Percentiles rank a stretch among this genome's conserved stretches.
These are phyloP conservation scores for Catenaria anguillulae DNA, from an alignment of 371 early-diverging fungal species.

Conservation along the genomic window DNA sequence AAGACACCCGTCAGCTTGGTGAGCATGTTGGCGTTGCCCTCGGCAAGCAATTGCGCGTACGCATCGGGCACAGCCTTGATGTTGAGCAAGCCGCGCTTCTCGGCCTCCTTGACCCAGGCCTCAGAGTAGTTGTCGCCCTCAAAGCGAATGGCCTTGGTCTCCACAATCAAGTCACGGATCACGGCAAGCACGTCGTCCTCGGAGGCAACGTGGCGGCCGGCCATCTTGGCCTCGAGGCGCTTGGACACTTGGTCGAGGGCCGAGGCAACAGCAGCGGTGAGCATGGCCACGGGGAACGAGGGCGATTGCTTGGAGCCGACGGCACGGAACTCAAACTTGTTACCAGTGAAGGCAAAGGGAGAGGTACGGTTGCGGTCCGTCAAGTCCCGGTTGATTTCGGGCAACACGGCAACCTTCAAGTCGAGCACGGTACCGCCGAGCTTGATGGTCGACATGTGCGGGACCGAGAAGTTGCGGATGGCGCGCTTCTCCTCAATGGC, in stretches of 20 bases:
- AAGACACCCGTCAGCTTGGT: slow-evolving; percentile 61
- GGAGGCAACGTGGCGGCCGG: slow-evolving; percentile 23
- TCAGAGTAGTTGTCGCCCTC: slow-evolving; percentile 88
- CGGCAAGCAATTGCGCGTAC: slow-evolving; percentile 56
- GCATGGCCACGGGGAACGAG: slow-evolving; percentile 80
- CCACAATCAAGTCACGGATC: slow-evolving; percentile 61
- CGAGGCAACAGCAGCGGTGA: slow-evolving; percentile 85
- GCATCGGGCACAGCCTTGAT: slow-evolving; percentile 75
- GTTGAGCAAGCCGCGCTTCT: slow-evolving; percentile 79
- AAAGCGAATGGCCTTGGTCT: slow-evolving; percentile 80
- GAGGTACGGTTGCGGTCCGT: slow-evolving; percentile 98
- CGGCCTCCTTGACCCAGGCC: slow-evolving; percentile 39
- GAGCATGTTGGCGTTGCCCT: slow-evolving; percentile 59
- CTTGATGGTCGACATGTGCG: slow-evolving; percentile 72
- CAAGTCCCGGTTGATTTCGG: slow-evolving; percentile 82
- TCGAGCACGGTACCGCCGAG: slow-evolving; percentile 89
- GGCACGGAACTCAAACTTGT: slow-evolving; percentile 99
- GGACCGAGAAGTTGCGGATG: slow-evolving; percentile 61
- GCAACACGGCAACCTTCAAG: slow-evolving; percentile 83
- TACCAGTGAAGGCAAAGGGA: slow-evolving; percentile 97
- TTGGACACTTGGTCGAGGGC: slow-evolving; percentile 57
- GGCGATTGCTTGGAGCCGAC: slow-evolving; percentile 96
- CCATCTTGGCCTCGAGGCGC: slow-evolving; percentile 29
- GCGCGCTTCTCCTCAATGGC: slow-evolving; percentile 75
- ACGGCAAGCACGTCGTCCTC: slow-evolving; percentile 74